Percentiles rank a stretch among this genome's conserved stretches.
Conservation (phyloP, 768 basidiomycete genomes). For the Boletus eberwhitei region DNA sequence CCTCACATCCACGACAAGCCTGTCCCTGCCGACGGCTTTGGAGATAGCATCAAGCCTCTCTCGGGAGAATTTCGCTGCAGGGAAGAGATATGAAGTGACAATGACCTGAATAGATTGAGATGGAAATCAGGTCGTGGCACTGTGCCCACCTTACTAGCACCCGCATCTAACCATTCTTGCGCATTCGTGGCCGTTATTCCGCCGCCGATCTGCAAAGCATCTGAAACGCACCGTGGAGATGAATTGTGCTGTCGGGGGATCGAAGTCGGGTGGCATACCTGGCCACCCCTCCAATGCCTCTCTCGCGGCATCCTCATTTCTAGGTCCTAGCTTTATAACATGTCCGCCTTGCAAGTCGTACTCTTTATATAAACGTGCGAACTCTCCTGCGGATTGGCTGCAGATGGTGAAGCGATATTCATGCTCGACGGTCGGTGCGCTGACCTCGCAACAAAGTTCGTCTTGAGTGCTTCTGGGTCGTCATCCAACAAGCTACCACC, state of each 20-base stretch:
- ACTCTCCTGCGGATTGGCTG: slow-evolving; percentile 77
- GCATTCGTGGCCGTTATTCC: slow-evolving; percentile 86
- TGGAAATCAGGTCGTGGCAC: background rate
- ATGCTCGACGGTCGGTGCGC: slow-evolving; percentile 1
- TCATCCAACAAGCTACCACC: slow-evolving; percentile 85
- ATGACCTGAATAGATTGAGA: slow-evolving; percentile 63
- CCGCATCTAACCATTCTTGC: slow-evolving; percentile 76
- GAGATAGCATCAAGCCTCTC: slow-evolving; percentile 66
- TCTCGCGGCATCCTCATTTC: slow-evolving; percentile 85
- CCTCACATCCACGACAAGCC: slow-evolving; percentile 94
- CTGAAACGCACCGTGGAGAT: slow-evolving; percentile 35
- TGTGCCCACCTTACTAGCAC: slow-evolving; percentile 78
- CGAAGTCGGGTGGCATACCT: slow-evolving; percentile 38
- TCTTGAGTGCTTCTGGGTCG: slow-evolving; percentile 58
- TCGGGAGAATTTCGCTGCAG: slow-evolving; percentile 72
- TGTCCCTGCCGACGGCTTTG: slow-evolving; percentile 71
- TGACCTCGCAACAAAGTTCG: slow-evolving; percentile 89
- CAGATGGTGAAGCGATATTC: slow-evolving; percentile 6
- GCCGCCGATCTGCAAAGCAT: slow-evolving; percentile 87
- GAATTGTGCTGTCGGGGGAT: background rate
- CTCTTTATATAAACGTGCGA: slow-evolving; percentile 71
- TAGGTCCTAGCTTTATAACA: slow-evolving; percentile 91
- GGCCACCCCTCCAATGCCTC: slow-evolving; percentile 85
- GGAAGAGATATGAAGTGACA: slow-evolving; percentile 96
- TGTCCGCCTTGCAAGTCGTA: slow-evolving; percentile 81